These are phyloP conservation scores for Ascochyta clinopodiicola DNA, from an alignment of 2,329 filamentous ascomycete genomes.

Conservation along the genomic window DNA sequence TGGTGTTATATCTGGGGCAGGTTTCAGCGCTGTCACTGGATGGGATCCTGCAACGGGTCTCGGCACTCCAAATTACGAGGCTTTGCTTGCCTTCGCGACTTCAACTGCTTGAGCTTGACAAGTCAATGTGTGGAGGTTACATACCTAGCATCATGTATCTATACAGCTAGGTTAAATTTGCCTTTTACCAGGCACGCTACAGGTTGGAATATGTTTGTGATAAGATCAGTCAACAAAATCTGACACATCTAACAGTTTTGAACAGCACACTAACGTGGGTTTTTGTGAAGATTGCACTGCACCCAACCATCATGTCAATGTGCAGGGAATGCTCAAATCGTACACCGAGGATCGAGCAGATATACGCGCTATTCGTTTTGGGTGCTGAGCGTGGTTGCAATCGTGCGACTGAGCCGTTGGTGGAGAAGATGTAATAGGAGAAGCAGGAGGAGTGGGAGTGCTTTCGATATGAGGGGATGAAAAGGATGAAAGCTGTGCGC, in stretches of 20 bases:
- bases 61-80: slow-evolving; percentile 54
- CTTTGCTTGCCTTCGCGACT: slow-evolving; percentile 36
- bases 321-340: too few relatives aligned
- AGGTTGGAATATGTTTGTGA: too few relatives aligned
- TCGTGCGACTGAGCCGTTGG: neutral
- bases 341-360: neutral
- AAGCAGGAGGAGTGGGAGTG: neutral
- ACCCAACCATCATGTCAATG: too few relatives aligned
- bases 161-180: too few relatives aligned
- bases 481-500: too few relatives aligned
- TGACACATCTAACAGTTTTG: too few relatives aligned
- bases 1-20: slow-evolving; percentile 25
- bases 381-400: neutral
- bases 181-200: too few relatives aligned
- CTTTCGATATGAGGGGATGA: neutral
- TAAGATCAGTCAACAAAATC: too few relatives aligned
- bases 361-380: neutral
- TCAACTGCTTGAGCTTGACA: slow-evolving; percentile 7
- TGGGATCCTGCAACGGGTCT: slow-evolving; percentile 59
- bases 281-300: too few relatives aligned
- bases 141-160: too few relatives aligned
- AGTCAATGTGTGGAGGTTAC: too few relatives aligned
- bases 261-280: too few relatives aligned
- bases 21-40: slow-evolving; percentile 24
- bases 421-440: neutral